Conservation (phyloP, 495 filamentous ascomycete genomes). For the Amorphotheca resinae region DNA sequence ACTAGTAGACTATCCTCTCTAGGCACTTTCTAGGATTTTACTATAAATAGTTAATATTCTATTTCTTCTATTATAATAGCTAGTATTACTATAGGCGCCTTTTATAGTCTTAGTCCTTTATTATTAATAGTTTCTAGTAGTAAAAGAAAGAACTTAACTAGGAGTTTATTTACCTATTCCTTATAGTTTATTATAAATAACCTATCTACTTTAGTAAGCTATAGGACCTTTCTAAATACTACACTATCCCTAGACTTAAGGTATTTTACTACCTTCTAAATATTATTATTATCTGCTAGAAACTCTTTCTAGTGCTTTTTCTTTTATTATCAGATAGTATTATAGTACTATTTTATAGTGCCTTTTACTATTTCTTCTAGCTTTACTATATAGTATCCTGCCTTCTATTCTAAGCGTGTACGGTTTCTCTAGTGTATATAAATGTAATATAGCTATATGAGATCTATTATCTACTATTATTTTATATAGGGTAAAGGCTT, state of each 20-base stretch:
- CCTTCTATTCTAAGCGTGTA: constrained; percentile 1
- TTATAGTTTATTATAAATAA: constrained; percentile 15
- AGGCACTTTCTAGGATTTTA: constrained; percentile 19
- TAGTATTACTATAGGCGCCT: background rate
- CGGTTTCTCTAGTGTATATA: constrained; percentile 15
- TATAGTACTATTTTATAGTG: constrained; percentile 15
- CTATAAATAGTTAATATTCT: constrained; percentile 2
- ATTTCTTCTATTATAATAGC: background rate
- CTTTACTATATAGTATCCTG: background rate
- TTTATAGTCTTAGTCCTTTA: background rate
- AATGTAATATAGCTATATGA: constrained; percentile 8
- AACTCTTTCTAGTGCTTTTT: constrained; percentile 13
- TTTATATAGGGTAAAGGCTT: constrained; percentile 14
- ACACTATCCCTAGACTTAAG: constrained; percentile 4
- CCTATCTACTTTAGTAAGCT: constrained; percentile 18
- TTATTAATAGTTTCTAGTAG: constrained; percentile 14
- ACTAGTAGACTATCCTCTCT: constrained; percentile 21
- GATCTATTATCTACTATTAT: constrained; percentile 14
- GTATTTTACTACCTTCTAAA: constrained; percentile 12
- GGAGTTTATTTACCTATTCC: background rate
- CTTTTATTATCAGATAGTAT: constrained; percentile 6
- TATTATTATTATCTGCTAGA: constrained; percentile 11
- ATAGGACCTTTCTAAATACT: constrained; percentile 15
- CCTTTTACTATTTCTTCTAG: constrained; percentile 3
- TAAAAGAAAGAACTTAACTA: constrained; percentile 22